Evolutionary conservation across 106 monocot genomes (phyloP).

Genomic region (Platanthera zijinensis): DNA sequence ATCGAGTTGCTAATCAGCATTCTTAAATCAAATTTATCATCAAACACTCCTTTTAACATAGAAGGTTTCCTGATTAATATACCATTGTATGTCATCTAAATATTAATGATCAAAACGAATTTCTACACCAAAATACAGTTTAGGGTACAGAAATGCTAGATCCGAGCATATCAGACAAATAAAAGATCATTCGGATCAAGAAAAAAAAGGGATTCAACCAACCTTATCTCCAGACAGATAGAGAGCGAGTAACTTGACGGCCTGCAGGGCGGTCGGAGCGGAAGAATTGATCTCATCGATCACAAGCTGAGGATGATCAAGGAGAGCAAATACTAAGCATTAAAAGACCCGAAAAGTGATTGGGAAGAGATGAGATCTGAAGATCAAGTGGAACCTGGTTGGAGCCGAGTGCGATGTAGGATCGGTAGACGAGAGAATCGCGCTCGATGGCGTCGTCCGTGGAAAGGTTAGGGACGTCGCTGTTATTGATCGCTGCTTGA

Average conservation of each 20-base stretch:
- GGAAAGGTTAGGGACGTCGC: constrained; percentile 62
- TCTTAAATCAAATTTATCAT: background rate
- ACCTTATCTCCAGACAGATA: constrained; percentile 81
- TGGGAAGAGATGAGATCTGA: constrained; percentile 6
- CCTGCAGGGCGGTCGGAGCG: constrained; percentile 85
- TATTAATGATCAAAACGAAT: no score
- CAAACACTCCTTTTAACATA: no score
- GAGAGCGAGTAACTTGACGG: constrained; percentile 79
- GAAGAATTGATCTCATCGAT: constrained; percentile 79
- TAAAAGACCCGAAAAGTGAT: constrained; percentile 4
- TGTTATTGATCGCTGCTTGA: constrained; percentile 72
- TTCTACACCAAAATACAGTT: no score
- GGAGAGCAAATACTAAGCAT: background rate
- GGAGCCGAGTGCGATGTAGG: constrained; percentile 89
- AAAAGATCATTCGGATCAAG: constrained; percentile 3
- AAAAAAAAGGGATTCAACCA: background rate
- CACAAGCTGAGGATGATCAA: constrained; percentile 47
- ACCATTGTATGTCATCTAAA: no score
- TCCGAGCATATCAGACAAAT: background rate
- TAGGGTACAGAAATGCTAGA: background rate
- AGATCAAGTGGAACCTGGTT: constrained; percentile 34
- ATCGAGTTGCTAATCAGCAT: background rate
- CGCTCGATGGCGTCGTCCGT: constrained; percentile 73
- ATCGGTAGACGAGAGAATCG: constrained; percentile 71
- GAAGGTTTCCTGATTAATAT: no score